Base-by-base conservation (phyloP, 2,329 filamentous ascomycete genomes). In the Laburnicola sp. region DNA sequence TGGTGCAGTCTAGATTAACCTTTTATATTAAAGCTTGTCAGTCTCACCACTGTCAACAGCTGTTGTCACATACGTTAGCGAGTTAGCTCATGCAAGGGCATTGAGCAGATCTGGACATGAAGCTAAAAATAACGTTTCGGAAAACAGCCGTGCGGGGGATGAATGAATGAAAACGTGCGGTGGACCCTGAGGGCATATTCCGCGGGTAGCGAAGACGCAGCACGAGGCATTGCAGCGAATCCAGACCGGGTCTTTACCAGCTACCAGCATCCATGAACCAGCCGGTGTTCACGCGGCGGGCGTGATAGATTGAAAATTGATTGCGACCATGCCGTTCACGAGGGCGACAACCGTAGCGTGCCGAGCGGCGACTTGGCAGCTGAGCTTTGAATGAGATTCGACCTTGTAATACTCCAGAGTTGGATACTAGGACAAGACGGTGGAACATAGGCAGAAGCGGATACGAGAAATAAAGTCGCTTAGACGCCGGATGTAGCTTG, bases 11-110 rank as follows among this genome's bases (percentile, higher is more conserved):
- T 65, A 71, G 60, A 71, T 73, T 73, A 71, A 71, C 63, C 63
- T n/a, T n/a, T 70, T 70, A 69, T 65, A 68, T 72, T 72, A 71
- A 72, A 68, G 69, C 69, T 69, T 73, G 67, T 71, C 65, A 59
- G 40, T 64, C 50, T 23, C 53, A 62, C 59, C 53, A 50, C 56
- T 44, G 55, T 51, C 53, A 52, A 54, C 53, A 50, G 51, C 60
- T 57, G 58, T 61, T 51, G 47, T 48, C 59, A 65, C 64, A 51
- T 60, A 62, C 45, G 26, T 65, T 63, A 62, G 63, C 64, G 60
- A 64, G 55, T 45, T 50, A 47, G 50, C 38, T 57, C 32, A 63
- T 68, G 66, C 65, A 67, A 64, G 64, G 62, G 65, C 60, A 58
- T 48, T 58, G 53, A 50, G 47, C 38, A 50, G 52, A 58, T 64